These are phyloP conservation scores for Elasticomyces elasticus DNA, from an alignment of 495 filamentous ascomycete species.

Conservation along the genomic window DNA sequence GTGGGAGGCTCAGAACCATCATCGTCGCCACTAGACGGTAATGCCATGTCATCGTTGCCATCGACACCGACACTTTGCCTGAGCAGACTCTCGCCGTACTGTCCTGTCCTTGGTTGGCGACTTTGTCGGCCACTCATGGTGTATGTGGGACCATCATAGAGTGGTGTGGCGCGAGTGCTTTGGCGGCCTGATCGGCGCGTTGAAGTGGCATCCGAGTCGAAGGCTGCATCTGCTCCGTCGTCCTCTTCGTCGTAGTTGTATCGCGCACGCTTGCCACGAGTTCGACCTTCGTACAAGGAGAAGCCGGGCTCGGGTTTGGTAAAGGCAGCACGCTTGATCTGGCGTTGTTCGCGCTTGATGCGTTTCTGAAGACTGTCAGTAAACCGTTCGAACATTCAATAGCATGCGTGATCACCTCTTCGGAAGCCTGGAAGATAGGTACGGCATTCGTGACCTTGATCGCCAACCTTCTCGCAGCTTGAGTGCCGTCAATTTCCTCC, in stretches of 20 bases:
- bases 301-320: constrained; percentile 78
- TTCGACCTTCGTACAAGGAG: constrained; percentile 91
- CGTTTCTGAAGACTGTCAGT: constrained; percentile 59
- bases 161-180: constrained; percentile 58
- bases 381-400: background rate
- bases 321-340: constrained; percentile 77
- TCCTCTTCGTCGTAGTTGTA: constrained; percentile 80
- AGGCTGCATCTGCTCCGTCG: constrained; percentile 6
- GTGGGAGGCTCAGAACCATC: constrained; percentile 26
- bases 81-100: constrained; percentile 65
- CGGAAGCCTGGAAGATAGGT: constrained; percentile 87
- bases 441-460: constrained; percentile 71
- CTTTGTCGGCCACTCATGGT: constrained; percentile 89
- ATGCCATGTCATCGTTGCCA: constrained; percentile 7
- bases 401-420: constrained; percentile 52
- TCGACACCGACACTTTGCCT: constrained; percentile 34
- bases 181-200: constrained; percentile 59
- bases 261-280: constrained; percentile 86
- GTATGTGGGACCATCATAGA: constrained; percentile 56
- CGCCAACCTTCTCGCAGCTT: constrained; percentile 64
- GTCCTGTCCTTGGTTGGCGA: constrained; percentile 58
- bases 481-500: constrained; percentile 60
- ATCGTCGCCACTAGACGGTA: constrained; percentile 4
- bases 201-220: constrained; percentile 51
- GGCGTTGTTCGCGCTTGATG: constrained; percentile 81